A percentile compares a stretch with the other conserved stretches of the same genome.
Evolutionary conservation across 192 early-diverging fungal genomes (phyloP).

Genomic region (Coemansia sp.): DNA sequence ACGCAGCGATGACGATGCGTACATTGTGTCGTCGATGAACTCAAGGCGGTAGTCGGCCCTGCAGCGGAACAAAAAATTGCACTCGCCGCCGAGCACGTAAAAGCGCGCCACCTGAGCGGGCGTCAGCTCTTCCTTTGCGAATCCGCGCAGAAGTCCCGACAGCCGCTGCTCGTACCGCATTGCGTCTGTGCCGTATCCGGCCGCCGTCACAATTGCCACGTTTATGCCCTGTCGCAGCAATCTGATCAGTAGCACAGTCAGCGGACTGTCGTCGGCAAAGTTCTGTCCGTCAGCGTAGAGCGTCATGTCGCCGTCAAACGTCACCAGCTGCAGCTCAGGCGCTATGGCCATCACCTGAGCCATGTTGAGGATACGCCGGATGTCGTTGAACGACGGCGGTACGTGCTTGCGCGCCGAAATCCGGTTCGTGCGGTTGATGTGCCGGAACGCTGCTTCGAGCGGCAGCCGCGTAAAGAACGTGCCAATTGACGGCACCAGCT

Average conservation of each 20-base stretch:
- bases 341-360: conserved; percentile 85
- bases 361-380: conserved; percentile 84
- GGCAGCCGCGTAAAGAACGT: conserved; percentile 85
- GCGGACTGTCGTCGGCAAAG: conserved; percentile 67
- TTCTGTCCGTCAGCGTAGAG: conserved; percentile 86
- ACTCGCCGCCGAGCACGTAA: conserved; percentile 86
- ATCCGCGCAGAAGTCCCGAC: conserved; percentile 69
- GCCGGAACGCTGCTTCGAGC: conserved; percentile 67
- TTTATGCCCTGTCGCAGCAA: conserved; percentile 65
- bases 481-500: conserved; percentile 77
- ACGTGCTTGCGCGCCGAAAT: conserved; percentile 80
- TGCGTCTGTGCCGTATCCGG: conserved; percentile 77
- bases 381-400: conserved; percentile 91
- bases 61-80: conserved; percentile 87
- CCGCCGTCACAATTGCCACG: conserved; percentile 90
- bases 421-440: conserved; percentile 63
- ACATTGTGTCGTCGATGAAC: conserved; percentile 59
- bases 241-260: conserved; percentile 66
- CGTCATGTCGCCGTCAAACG: conserved; percentile 96
- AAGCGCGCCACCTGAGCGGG: conserved; percentile 60
- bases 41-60: conserved; percentile 59
- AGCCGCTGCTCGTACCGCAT: conserved; percentile 75
- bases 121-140: conserved; percentile 54
- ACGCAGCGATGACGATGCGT: conserved; percentile 25
- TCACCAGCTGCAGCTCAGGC: conserved; percentile 70